Conservation (phyloP, 2,329 filamentous ascomycete genomes). For the Pseudogymnoascus sp. region DNA sequence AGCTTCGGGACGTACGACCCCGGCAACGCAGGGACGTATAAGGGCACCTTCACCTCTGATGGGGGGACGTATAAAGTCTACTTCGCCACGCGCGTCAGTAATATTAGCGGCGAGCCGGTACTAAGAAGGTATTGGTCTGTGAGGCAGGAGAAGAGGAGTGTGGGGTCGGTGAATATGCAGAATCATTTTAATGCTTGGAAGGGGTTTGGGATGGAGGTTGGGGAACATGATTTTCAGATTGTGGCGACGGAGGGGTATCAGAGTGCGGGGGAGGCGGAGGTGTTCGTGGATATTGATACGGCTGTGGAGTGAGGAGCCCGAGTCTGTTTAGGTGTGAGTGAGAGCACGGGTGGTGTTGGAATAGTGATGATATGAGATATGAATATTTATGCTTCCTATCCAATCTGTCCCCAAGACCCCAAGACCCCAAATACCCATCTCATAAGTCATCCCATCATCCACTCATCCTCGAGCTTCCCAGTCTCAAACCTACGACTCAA, state of each 20-base stretch:
- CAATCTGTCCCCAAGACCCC: background rate
- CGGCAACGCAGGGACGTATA: conserved; percentile 33
- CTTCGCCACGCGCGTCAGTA: conserved; percentile 39
- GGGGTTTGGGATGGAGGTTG: conserved; percentile 39
- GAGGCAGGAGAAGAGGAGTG: conserved; percentile 40
- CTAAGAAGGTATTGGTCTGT: conserved; percentile 49
- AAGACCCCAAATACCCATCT: background rate
- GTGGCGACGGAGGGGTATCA: background rate
- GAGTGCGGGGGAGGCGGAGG: background rate
- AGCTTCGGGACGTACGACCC: conserved; percentile 44
- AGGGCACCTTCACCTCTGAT: conserved; percentile 31
- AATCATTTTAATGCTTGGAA: conserved; percentile 49
- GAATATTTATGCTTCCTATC: background rate
- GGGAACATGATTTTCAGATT: conserved; percentile 20
- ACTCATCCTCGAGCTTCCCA: background rate
- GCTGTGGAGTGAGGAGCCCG: background rate
- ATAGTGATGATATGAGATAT: background rate
- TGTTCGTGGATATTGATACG: background rate
- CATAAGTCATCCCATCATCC: background rate
- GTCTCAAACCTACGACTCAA: conserved; percentile 26
- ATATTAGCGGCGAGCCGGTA: conserved; percentile 38
- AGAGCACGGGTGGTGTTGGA: background rate
- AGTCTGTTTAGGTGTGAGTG: background rate
- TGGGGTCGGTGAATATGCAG: conserved; percentile 41
- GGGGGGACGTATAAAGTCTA: conserved; percentile 44